Conservation (phyloP, 2,329 filamentous ascomycete genomes). For the Metarhizium album region DNA sequence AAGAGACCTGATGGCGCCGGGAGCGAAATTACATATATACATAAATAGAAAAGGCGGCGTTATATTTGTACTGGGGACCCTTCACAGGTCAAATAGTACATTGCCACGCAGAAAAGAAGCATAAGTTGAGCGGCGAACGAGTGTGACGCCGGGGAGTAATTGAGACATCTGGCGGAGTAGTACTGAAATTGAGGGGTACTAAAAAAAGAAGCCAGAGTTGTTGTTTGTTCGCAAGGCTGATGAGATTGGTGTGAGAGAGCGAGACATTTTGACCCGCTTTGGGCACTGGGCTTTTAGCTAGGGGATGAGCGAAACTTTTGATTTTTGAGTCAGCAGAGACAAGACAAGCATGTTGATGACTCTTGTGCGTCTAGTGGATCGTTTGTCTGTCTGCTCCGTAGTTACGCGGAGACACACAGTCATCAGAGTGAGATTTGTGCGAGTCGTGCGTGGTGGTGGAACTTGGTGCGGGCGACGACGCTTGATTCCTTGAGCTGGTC, state of each 20-base stretch:
- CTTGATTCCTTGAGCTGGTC: background rate
- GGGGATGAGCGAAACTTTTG: background rate
- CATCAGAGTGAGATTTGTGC: background rate
- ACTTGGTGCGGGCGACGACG: background rate
- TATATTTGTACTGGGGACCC: background rate
- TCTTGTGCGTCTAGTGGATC: background rate
- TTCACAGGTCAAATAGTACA: background rate
- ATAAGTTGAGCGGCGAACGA: background rate
- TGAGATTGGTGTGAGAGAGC: conserved; percentile 4
- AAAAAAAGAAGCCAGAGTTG: conserved; percentile 3
- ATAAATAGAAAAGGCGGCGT: background rate
- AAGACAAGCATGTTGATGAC: conserved; percentile 3
- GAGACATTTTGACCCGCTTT: conserved; percentile 7
- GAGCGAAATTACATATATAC: background rate
- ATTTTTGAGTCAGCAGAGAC: conserved; percentile 4
- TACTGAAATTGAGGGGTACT: conserved; percentile 5
- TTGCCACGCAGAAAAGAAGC: background rate
- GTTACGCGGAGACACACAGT: background rate
- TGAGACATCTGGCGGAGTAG: conserved; percentile 3
- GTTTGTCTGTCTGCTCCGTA: background rate
- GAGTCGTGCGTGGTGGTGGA: background rate
- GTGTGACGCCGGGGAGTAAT: background rate
- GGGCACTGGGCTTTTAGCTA: background rate
- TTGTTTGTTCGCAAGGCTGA: background rate
- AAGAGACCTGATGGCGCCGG: background rate